Percentiles rank a stretch among this genome's conserved stretches.
phyloP scores from a whole-genome alignment of 2,329 filamentous ascomycete species.

The Madurella fahalii region DNA sequence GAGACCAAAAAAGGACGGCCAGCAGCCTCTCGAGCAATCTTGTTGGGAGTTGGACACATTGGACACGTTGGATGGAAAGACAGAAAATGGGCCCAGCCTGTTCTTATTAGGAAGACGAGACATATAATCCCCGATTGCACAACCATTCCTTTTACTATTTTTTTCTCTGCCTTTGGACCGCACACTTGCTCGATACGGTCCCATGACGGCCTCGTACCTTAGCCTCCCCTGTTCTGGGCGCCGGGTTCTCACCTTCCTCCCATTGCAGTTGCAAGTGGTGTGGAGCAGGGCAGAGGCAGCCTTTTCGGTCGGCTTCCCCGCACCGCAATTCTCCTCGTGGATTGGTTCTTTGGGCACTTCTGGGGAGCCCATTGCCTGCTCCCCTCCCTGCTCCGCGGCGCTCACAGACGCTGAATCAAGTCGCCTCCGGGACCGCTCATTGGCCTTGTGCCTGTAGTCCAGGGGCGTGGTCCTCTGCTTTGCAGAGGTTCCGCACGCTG shows the following conservation, averaged over 20 bases:
- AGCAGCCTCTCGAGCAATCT: no score
- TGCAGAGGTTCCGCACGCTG: not conserved
- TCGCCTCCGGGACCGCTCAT: constrained; percentile 1
- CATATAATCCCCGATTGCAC: not conserved
- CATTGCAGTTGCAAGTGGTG: constrained; percentile 10
- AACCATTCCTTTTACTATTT: not conserved
- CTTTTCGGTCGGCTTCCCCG: constrained; percentile 14
- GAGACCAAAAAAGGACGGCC: no score
- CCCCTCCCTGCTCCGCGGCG: constrained; percentile 1
- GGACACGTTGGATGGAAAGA: no score
- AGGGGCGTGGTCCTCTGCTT: constrained; percentile 2
- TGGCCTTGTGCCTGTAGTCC: constrained; percentile 9
- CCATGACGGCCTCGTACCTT: constrained; percentile 18
- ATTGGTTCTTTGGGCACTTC: constrained; percentile 10
- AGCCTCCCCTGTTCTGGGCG: constrained; percentile 5
- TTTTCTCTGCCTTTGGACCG: constrained; percentile 8
- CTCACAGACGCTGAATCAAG: not conserved
- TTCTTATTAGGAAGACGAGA: no score
- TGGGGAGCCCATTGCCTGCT: constrained; percentile 1
- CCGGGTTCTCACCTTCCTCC: constrained; percentile 13
- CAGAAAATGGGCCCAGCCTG: no score
- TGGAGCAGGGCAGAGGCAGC: constrained; percentile 5
- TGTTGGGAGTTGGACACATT: no score
- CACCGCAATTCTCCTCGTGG: constrained; percentile 8
- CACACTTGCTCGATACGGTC: constrained; percentile 9